A percentile compares a stretch with the other conserved stretches of the same genome.
Conservation (phyloP, 2,329 filamentous ascomycete species). For the Curvularia sp. region DNA sequence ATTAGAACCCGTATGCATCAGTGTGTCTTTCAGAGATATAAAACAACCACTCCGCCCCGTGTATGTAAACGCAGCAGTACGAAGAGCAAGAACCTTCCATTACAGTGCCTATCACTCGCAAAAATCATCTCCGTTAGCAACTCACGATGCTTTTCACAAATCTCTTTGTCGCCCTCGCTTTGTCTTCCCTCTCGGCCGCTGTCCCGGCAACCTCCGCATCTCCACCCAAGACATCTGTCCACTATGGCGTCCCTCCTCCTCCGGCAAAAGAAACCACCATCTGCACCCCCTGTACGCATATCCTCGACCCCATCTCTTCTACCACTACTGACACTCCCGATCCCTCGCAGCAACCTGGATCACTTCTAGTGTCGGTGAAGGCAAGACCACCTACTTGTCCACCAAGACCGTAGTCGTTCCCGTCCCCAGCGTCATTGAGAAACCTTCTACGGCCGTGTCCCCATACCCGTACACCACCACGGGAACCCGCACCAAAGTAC, state of each 20-base stretch:
- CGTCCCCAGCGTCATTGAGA: conserved; percentile 22
- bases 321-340: neutral
- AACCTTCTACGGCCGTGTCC: conserved; percentile 16
- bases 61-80: neutral
- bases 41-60: neutral
- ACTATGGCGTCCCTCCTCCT: conserved; percentile 2
- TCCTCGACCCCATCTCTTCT: too few species aligned
- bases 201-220: conserved; percentile 5
- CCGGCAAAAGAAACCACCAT: conserved; percentile 13
- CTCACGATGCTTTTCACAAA: conserved; percentile 31
- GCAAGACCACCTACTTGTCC: conserved; percentile 19
- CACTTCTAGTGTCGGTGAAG: conserved; percentile 17
- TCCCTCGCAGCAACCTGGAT: conserved; percentile 22
- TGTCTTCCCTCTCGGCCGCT: conserved; percentile 19
- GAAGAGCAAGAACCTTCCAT: conserved; percentile 1
- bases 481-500: conserved; percentile 8
- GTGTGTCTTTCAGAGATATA: neutral
- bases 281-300: conserved; percentile 21
- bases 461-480: conserved; percentile 24
- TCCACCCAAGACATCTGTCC: conserved; percentile 3
- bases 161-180: conserved; percentile 28
- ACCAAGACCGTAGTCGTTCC: conserved; percentile 32
- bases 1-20: too few species aligned
- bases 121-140: neutral
- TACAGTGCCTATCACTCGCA: neutral